Conservation (phyloP, 176 grass and related monocot genomes). For the bread wheat (Triticum aestivum) region IWGSC_CS_RefSeq_v2.1 NC_057809.1:70028653-70029152, state of each 20-base stretch:
- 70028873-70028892: conserved; percentile 47
- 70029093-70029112: conserved; percentile 70
- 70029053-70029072: conserved; percentile 90
- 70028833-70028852: conserved; percentile 11
- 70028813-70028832: conserved; percentile 27
- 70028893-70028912: conserved; percentile 41
- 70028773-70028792: conserved; percentile 38
- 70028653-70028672: neutral
- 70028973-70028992: conserved; percentile 19
- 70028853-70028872: conserved; percentile 48
- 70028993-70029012: neutral
- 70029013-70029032: neutral
- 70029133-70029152: conserved; percentile 79
- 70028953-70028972: conserved; percentile 19
- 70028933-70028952: conserved; percentile 75
- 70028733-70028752: conserved; percentile 31
- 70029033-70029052: neutral
- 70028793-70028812: neutral
- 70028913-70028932: conserved; percentile 33
- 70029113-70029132: conserved; percentile 86
- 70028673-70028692: neutral
- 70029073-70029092: conserved; percentile 53
- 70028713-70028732: conserved; percentile 46
- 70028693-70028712: neutral
- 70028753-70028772: conserved; percentile 66